Evolutionary conservation across 2,329 filamentous ascomycete species (phyloP).

Genomic region (Westerdykella aurantiaca): DNA sequence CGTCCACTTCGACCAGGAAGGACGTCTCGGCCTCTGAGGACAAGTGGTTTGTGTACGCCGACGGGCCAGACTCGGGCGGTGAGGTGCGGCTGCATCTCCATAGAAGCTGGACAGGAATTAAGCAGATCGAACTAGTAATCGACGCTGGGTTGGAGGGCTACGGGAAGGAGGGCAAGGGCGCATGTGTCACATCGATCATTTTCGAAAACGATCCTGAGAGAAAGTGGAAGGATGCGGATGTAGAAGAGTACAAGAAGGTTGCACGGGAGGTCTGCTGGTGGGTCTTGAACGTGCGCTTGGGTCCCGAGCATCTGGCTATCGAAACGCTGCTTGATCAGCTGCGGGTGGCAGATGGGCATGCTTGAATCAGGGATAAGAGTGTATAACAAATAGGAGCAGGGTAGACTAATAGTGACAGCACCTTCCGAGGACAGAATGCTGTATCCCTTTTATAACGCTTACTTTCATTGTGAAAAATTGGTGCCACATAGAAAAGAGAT

Average conservation of each 20-base stretch:
- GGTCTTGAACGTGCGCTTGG: neutral
- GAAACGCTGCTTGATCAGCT: neutral
- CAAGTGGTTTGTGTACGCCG: conserved; percentile 4
- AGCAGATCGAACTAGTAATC: conserved; percentile 30
- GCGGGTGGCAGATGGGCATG: neutral
- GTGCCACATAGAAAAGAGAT: no score
- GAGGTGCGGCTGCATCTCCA: conserved; percentile 15
- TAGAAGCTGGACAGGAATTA: conserved; percentile 27
- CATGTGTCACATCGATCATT: neutral
- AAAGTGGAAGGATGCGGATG: neutral
- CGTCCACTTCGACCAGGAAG: neutral
- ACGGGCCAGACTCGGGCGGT: conserved; percentile 1
- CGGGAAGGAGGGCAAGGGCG: conserved; percentile 14
- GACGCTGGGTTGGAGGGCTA: conserved; percentile 31
- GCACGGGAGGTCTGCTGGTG: neutral
- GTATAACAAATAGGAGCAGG: no score
- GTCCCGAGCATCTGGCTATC: neutral
- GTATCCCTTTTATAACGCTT: no score
- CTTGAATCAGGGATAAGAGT: no score
- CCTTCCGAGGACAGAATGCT: no score
- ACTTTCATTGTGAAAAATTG: no score
- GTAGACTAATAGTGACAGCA: no score
- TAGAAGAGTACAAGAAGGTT: neutral
- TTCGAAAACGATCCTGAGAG: neutral
- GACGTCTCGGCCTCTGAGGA: conserved; percentile 1